Conservation (phyloP, 495 filamentous ascomycete species). For the Penicillium chermesinum region DNA sequence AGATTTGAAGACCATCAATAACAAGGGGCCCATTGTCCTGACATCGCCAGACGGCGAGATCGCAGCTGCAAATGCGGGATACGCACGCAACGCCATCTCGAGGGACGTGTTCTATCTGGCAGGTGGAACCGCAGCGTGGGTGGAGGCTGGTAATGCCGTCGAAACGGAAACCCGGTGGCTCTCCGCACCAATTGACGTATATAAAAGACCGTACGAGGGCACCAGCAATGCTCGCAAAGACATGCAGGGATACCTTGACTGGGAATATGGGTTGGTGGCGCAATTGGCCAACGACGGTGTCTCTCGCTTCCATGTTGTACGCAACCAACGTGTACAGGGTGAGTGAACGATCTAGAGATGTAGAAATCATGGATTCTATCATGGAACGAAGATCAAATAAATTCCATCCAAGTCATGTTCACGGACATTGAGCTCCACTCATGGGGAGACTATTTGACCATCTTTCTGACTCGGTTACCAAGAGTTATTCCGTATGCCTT, state of each 20-base stretch:
- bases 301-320: conserved; percentile 19
- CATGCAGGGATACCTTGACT: conserved; percentile 27
- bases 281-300: conserved; percentile 26
- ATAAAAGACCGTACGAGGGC: conserved; percentile 25
- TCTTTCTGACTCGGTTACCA: too few species aligned
- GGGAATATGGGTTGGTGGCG: conserved; percentile 26
- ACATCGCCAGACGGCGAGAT: conserved; percentile 31
- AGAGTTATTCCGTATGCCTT: too few species aligned
- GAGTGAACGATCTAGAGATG: too few species aligned
- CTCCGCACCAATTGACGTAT: conserved; percentile 22
- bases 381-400: too few species aligned
- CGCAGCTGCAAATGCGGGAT: conserved; percentile 33
- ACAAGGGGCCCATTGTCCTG: conserved; percentile 18
- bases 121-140: conserved; percentile 21
- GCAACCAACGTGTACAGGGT: conserved; percentile 3
- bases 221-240: conserved; percentile 23
- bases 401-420: too few species aligned
- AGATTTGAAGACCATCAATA: conserved; percentile 8
- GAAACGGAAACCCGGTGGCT: conserved; percentile 20
- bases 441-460: too few species aligned
- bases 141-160: conserved; percentile 12
- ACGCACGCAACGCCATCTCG: conserved; percentile 1
- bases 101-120: conserved; percentile 12
- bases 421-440: too few species aligned
- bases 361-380: too few species aligned